Percentiles rank a stretch among this genome's conserved stretches.
These are phyloP conservation scores for Fusarium clavum DNA, from an alignment of 2,329 filamentous ascomycete genomes.

Conservation along the genomic window DNA sequence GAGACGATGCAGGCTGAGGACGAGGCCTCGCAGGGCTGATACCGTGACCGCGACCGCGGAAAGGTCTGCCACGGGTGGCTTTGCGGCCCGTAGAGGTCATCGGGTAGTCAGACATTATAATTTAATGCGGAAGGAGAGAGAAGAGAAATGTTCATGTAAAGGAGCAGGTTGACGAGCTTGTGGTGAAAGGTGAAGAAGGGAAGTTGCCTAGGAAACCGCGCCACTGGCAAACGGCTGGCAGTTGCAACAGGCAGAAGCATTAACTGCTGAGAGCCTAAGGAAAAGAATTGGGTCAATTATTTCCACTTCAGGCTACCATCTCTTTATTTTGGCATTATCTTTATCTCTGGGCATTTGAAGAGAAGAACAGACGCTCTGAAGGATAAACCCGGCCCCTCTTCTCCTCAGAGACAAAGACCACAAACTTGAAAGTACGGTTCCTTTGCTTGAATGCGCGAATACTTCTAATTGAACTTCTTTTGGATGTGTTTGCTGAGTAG, in stretches of 20 bases:
- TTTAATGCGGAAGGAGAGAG: background rate
- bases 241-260: background rate
- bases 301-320: background rate
- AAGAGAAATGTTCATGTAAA: background rate
- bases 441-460: accelerated
- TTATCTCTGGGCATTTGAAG: background rate
- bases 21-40: background rate
- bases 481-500: accelerated
- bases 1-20: background rate
- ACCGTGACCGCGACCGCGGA: background rate
- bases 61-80: background rate
- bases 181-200: background rate
- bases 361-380: background rate
- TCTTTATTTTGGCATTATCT: background rate
- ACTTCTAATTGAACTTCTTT: accelerated
- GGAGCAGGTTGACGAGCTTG: background rate
- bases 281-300: accelerated
- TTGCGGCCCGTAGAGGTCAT: background rate
- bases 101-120: background rate
- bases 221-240: background rate
- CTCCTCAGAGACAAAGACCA: background rate
- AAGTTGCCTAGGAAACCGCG: background rate
- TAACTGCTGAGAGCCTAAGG: background rate
- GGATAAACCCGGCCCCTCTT: background rate
- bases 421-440: background rate